Percentiles rank a stretch among this genome's conserved stretches.
phyloP scores from a whole-genome alignment of 768 basidiomycete genomes.

The Gymnopilus junonius region DNA sequence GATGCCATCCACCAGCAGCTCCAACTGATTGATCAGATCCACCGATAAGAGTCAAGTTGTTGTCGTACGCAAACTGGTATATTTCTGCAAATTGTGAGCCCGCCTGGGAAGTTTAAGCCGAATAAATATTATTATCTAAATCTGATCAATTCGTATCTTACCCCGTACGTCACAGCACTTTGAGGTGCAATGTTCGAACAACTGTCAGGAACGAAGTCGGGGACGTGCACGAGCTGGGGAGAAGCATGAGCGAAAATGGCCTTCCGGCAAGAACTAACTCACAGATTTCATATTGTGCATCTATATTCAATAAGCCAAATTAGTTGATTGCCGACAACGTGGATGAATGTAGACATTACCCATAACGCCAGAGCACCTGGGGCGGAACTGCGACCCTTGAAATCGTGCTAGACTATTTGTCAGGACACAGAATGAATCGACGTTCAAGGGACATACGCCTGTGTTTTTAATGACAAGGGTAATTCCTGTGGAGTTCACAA shows the following conservation, averaged over 20 bases:
- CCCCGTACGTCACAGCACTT: slow-evolving; percentile 41
- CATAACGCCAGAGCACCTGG: slow-evolving; percentile 47
- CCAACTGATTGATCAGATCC: slow-evolving; percentile 48
- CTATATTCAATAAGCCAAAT: slow-evolving; percentile 22
- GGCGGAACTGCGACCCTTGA: slow-evolving; percentile 50
- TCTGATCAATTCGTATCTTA: slow-evolving; percentile 23
- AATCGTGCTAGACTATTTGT: slow-evolving; percentile 42
- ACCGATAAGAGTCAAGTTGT: slow-evolving; percentile 49
- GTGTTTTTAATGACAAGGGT: slow-evolving; percentile 54
- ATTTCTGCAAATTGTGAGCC: slow-evolving; percentile 49
- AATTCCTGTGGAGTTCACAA: slow-evolving; percentile 27
- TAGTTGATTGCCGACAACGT: too few relatives aligned
- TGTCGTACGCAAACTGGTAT: slow-evolving; percentile 43
- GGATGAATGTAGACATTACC: slow-evolving; percentile 35
- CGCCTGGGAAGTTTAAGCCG: slow-evolving; percentile 31
- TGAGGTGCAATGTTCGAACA: slow-evolving; percentile 29
- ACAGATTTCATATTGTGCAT: slow-evolving; percentile 48
- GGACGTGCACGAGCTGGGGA: slow-evolving; percentile 36
- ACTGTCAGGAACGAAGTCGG: slow-evolving; percentile 41
- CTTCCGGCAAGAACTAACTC: neutral
- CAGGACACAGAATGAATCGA: too few relatives aligned
- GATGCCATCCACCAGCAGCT: slow-evolving; percentile 47
- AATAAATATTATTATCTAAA: neutral
- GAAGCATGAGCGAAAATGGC: too few relatives aligned
- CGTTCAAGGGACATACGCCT: too few relatives aligned